Percentiles rank a stretch among this genome's conserved stretches.
These are phyloP conservation scores for Penicillium brasilianum DNA, from an alignment of 2,329 filamentous ascomycete species.

Conservation along the genomic window DNA sequence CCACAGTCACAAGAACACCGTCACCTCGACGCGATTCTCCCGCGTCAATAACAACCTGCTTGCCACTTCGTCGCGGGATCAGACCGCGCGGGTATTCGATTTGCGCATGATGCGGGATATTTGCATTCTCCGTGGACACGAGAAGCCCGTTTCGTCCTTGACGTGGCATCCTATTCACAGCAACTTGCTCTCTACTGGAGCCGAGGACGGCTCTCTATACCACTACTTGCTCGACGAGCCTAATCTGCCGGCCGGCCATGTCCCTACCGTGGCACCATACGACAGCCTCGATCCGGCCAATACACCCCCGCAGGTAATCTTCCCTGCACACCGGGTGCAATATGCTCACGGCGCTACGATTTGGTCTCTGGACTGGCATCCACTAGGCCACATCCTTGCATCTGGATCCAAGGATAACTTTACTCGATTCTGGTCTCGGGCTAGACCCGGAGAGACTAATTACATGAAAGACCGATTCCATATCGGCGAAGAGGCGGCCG, in stretches of 20 bases:
- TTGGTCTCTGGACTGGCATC: slow-evolving; percentile 98
- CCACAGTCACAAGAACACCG: slow-evolving; percentile 96
- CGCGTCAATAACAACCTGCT: slow-evolving; percentile 81
- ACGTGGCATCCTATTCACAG: slow-evolving; percentile 93
- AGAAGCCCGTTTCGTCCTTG: slow-evolving; percentile 92
- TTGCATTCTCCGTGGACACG: slow-evolving; percentile 87
- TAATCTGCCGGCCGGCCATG: slow-evolving; percentile 76
- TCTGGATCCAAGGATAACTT: slow-evolving; percentile 96
- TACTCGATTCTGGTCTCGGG: slow-evolving; percentile 94
- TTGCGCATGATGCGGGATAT: slow-evolving; percentile 98
- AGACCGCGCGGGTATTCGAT: slow-evolving; percentile 91
- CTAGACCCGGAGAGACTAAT: slow-evolving; percentile 83
- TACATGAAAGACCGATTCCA: slow-evolving; percentile 91
- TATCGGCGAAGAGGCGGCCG: slow-evolving; percentile 89
- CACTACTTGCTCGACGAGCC: slow-evolving; percentile 97
- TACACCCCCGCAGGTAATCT: slow-evolving; percentile 85
- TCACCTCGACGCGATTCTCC: slow-evolving; percentile 91
- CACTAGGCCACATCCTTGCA: slow-evolving; percentile 90
- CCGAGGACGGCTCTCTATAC: slow-evolving; percentile 84
- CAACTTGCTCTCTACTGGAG: slow-evolving; percentile 86
- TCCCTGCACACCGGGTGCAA: slow-evolving; percentile 83
- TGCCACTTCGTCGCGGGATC: slow-evolving; percentile 90
- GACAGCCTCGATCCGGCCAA: slow-evolving; percentile 80
- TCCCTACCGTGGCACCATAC: slow-evolving; percentile 78
- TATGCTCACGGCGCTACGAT: slow-evolving; percentile 94